A percentile compares a stretch with the other conserved stretches of the same genome.
Conservation (phyloP, 2,329 filamentous ascomycete species). For the Aspergillus felis region DNA sequence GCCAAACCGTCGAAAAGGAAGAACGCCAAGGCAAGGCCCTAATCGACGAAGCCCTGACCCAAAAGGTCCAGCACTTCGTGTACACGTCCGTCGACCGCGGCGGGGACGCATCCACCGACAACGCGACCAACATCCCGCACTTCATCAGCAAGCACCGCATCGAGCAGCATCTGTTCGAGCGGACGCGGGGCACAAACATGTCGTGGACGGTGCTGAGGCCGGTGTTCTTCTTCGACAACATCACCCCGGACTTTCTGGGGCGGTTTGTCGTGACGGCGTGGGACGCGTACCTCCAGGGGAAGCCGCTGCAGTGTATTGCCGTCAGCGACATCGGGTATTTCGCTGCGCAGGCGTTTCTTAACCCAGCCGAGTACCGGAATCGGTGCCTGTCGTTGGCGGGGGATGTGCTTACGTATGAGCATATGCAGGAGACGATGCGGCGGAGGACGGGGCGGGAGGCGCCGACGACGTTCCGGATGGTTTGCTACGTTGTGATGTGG, state of each 20-base stretch:
- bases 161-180: conserved; percentile 57
- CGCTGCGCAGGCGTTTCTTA: conserved; percentile 47
- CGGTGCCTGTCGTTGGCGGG: conserved; percentile 44
- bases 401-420: conserved; percentile 48
- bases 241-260: conserved; percentile 45
- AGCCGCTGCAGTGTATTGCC: conserved; percentile 42
- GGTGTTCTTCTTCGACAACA: conserved; percentile 60
- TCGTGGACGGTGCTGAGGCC: conserved; percentile 61
- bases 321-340: conserved; percentile 51
- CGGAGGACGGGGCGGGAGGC: conserved; percentile 43
- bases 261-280: conserved; percentile 46
- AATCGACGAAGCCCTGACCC: conserved; percentile 54
- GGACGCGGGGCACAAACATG: conserved; percentile 45
- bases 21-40: conserved; percentile 56
- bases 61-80: conserved; percentile 58
- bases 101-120: conserved; percentile 50
- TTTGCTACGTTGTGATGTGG: conserved; percentile 12
- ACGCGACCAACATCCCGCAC: conserved; percentile 56
- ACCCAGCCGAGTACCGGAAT: conserved; percentile 42
- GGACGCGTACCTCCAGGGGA: conserved; percentile 39
- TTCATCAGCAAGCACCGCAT: conserved; percentile 61
- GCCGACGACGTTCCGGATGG: conserved; percentile 37
- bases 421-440: conserved; percentile 46
- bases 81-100: conserved; percentile 64
- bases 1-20: conserved; percentile 29